phyloP scores from a whole-genome alignment of 257 asterid genomes.

The Nicotiana attenuata region DNA sequence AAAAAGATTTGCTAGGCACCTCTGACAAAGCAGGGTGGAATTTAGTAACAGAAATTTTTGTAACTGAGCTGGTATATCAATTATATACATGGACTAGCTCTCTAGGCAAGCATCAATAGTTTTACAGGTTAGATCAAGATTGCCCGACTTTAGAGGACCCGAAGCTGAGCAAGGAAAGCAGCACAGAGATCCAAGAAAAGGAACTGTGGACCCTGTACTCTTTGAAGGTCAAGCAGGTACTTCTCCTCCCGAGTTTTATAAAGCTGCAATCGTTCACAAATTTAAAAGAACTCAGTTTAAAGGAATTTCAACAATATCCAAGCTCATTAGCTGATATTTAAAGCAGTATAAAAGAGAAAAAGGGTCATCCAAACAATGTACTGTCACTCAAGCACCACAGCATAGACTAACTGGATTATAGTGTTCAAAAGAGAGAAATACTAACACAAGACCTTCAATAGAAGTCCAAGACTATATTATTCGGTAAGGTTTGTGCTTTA shows the following conservation, averaged over 20 bases:
- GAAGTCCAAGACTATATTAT: too few relatives aligned
- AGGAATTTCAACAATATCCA: background rate
- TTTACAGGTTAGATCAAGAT: slow-evolving; percentile 5
- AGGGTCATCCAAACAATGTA: too few relatives aligned
- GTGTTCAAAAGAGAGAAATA: too few relatives aligned
- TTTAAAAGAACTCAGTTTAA: slow-evolving; percentile 9
- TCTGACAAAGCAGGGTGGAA: slow-evolving; percentile 18
- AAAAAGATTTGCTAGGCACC: slow-evolving; percentile 28
- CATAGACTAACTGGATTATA: too few relatives aligned
- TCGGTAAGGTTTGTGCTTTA: too few relatives aligned
- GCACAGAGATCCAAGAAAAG: slow-evolving; percentile 86
- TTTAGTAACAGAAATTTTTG: slow-evolving; percentile 8
- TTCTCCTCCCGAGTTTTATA: slow-evolving; percentile 87
- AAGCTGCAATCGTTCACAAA: slow-evolving; percentile 38
- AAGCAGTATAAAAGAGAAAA: too few relatives aligned
- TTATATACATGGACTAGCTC: slow-evolving; percentile 40
- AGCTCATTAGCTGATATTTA: background rate
- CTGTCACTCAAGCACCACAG: too few relatives aligned
- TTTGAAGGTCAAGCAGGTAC: slow-evolving; percentile 82
- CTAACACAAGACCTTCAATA: too few relatives aligned
- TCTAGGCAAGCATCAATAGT: slow-evolving; percentile 13
- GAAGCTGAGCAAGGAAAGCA: slow-evolving; percentile 86
- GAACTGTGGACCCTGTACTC: slow-evolving; percentile 80
- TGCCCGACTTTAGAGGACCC: slow-evolving; percentile 44
- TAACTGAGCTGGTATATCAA: slow-evolving; percentile 20